phyloP scores from a whole-genome alignment of 176 grass and related monocot species.

The Pharus latifolius region DNA sequence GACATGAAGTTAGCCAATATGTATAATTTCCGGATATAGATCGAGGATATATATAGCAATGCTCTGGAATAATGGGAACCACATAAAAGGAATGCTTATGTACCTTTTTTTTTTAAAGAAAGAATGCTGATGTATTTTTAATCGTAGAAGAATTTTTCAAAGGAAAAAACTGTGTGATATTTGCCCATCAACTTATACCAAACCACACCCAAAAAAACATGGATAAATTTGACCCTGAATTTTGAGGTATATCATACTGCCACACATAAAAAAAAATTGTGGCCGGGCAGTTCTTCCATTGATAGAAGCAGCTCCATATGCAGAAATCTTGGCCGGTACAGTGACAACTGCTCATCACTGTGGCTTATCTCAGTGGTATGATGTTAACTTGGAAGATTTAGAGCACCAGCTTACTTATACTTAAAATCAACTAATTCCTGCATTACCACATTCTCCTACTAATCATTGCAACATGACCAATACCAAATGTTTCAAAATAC shows the following conservation, averaged over 20 bases:
- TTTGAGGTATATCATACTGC: background rate
- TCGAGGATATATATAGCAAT: too few relatives aligned
- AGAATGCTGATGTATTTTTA: too few relatives aligned
- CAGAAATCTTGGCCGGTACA: conserved; percentile 1
- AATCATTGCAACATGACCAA: background rate
- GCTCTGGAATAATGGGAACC: too few relatives aligned
- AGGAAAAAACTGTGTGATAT: too few relatives aligned
- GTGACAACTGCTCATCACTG: conserved; percentile 9
- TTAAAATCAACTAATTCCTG: conserved; percentile 12
- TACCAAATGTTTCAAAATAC: too few relatives aligned
- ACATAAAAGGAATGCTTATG: too few relatives aligned
- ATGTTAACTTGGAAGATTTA: background rate
- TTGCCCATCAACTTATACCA: too few relatives aligned
- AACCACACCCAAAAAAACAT: background rate
- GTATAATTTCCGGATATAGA: too few relatives aligned
- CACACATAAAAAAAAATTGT: background rate
- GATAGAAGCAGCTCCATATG: conserved; percentile 23
- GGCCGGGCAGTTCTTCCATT: background rate
- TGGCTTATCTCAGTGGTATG: conserved; percentile 19
- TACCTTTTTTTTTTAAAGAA: too few relatives aligned
- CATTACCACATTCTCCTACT: background rate
- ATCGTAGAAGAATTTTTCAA: too few relatives aligned
- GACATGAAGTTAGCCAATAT: too few relatives aligned
- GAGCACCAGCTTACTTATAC: background rate
- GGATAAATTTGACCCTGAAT: conserved; percentile 4